These are phyloP conservation scores for Cephalotrichum gorgonifer DNA, from an alignment of 2,329 filamentous ascomycete genomes.

Conservation along the genomic window DNA sequence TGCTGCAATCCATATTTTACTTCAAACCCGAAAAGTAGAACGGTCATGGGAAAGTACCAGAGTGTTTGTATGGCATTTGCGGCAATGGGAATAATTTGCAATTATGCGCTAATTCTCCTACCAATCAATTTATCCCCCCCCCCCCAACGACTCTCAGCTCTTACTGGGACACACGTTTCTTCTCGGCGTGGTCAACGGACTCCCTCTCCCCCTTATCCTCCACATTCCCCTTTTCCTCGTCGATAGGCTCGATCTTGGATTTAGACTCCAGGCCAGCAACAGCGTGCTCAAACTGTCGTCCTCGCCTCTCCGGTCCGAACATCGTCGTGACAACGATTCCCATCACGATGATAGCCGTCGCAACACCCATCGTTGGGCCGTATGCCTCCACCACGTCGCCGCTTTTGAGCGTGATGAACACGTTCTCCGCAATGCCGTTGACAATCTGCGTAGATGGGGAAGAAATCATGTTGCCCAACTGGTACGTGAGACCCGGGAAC, in stretches of 20 bases:
- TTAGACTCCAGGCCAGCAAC: not conserved
- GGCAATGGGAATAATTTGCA: no score
- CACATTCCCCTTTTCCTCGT: not conserved
- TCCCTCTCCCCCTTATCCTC: not conserved
- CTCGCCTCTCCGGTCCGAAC: conserved; percentile 47
- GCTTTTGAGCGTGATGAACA: conserved; percentile 47
- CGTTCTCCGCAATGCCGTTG: conserved; percentile 61
- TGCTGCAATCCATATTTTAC: no score
- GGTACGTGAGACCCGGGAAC: conserved; percentile 64
- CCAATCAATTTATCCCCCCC: no score
- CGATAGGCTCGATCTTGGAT: not conserved
- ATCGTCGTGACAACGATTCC: conserved; percentile 52
- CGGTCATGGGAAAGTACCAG: no score
- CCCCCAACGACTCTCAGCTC: no score
- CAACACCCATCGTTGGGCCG: conserved; percentile 79
- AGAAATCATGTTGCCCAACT: conserved; percentile 66
- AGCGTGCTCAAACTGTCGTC: conserved; percentile 34
- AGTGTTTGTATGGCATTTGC: no score
- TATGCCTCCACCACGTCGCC: conserved; percentile 55
- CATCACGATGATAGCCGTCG: conserved; percentile 73
- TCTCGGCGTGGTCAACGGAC: no score
- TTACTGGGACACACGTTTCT: no score
- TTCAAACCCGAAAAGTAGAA: no score
- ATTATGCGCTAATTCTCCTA: no score
- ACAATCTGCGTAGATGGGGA: conserved; percentile 66